phyloP scores from a whole-genome alignment of 2,329 filamentous ascomycete genomes.

The Fusarium fracticaudum region DNA sequence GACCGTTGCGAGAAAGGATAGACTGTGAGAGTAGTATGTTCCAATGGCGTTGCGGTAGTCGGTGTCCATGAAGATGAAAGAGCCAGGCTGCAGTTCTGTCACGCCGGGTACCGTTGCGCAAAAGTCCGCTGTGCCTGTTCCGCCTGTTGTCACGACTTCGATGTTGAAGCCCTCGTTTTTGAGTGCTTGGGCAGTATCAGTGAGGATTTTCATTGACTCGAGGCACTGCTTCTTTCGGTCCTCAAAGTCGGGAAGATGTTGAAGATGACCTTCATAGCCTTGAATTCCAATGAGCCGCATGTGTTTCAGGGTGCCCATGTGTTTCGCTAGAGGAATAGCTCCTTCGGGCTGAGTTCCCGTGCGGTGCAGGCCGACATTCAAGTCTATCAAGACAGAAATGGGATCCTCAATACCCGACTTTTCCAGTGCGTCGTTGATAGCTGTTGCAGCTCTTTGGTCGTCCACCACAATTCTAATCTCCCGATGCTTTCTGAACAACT shows the following conservation, averaged over 20 bases:
- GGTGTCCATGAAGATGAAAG: slow-evolving; percentile 67
- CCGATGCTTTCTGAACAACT: slow-evolving; percentile 16
- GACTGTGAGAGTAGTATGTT: slow-evolving; percentile 57
- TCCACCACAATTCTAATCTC: slow-evolving; percentile 26
- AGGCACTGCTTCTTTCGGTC: slow-evolving; percentile 27
- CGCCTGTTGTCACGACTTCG: slow-evolving; percentile 26
- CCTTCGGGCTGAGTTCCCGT: background rate
- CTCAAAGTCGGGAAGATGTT: slow-evolving; percentile 26
- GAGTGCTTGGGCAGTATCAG: background rate
- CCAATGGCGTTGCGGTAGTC: slow-evolving; percentile 65
- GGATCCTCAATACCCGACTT: background rate
- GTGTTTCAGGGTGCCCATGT: slow-evolving; percentile 1
- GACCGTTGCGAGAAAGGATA: slow-evolving; percentile 7
- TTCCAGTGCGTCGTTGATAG: slow-evolving; percentile 15
- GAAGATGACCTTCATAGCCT: slow-evolving; percentile 31
- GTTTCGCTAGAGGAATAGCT: slow-evolving; percentile 5
- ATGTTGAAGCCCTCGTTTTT: slow-evolving; percentile 8
- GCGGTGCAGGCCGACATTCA: slow-evolving; percentile 29
- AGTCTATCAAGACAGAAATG: slow-evolving; percentile 19
- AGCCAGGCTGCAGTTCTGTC: slow-evolving; percentile 64
- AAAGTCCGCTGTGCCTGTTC: slow-evolving; percentile 52
- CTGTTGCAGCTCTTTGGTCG: slow-evolving; percentile 5
- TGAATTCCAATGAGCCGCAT: slow-evolving; percentile 28
- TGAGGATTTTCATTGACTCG: slow-evolving; percentile 20
- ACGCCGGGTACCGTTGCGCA: slow-evolving; percentile 60